Percentiles rank a stretch among this genome's conserved stretches.
Evolutionary conservation across 2,329 filamentous ascomycete species (phyloP).

Genomic region (Stemphylium vesicarium): DNA sequence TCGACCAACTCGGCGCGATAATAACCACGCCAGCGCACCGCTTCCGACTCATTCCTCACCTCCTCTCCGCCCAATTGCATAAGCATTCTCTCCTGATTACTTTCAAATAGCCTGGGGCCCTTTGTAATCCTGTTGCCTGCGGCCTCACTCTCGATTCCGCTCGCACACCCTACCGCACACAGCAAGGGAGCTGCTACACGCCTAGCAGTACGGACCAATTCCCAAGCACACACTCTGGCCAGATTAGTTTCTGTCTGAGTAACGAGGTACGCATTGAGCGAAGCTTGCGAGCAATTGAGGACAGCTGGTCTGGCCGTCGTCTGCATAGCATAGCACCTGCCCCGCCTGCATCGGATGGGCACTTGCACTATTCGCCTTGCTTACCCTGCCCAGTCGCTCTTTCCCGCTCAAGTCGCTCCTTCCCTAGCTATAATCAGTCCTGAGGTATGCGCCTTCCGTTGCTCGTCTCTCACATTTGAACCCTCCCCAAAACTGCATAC

Average conservation of each 20-base stretch:
- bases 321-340: conserved; percentile 12
- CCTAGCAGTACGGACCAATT: conserved; percentile 40
- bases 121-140: conserved; percentile 24
- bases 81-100: conserved; percentile 19
- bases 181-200: conserved; percentile 43
- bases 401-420: conserved; percentile 26
- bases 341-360: conserved; percentile 17
- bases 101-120: conserved; percentile 17
- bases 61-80: conserved; percentile 28
- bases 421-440: conserved; percentile 20
- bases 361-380: conserved; percentile 17
- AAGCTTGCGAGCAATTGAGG: conserved; percentile 21
- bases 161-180: conserved; percentile 22
- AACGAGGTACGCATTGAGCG: conserved; percentile 27
- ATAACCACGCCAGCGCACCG: conserved; percentile 30
- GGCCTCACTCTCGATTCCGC: conserved; percentile 5
- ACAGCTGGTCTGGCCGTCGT: not conserved
- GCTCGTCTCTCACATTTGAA: not conserved
- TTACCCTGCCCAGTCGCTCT: conserved; percentile 25
- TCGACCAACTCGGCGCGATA: conserved; percentile 23
- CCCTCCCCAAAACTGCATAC: not conserved
- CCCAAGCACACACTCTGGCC: conserved; percentile 35
- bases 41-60: conserved; percentile 27
- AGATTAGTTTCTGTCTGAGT: conserved; percentile 47
- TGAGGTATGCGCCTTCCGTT: conserved; percentile 22